Base-by-base conservation (phyloP, 768 basidiomycete species). In the Hygrocybe coccinea region DNA sequence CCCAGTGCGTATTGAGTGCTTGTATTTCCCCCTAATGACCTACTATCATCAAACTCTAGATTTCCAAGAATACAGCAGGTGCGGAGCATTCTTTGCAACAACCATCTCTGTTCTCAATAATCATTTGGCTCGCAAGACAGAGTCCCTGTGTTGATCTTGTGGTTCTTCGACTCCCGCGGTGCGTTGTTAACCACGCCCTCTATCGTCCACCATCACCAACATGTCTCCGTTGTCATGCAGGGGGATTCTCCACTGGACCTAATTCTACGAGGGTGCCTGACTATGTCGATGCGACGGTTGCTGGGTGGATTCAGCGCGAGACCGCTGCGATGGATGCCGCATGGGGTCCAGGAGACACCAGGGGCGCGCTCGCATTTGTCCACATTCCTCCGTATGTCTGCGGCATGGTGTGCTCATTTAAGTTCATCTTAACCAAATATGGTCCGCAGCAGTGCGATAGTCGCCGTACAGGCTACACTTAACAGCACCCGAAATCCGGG, bases 101-200 rank as follows among this genome's bases (percentile, higher is more conserved):
- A n/a, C 22, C 25, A 19, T 36, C n/a, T 52, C 15, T 45, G 49
- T 34, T 14, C 56, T 9, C 46, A 29, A 22, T 38, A 5, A 41
- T 45, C 4, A 36, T 48, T 37, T 47, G 12, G 15, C 35, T 12
- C n/a, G 44, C 58, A 55, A 74, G 81, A 85, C 65, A n/a, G 25
- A 1, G 58, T 65, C 5, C 87, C 87, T 3, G 71, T 68, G 3
- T 71, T 88, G 9, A 67, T 89, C 46, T 66, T 89, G 3, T 90
- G 85, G 87, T 87, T 87, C 70, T 90, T 90, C 60, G 88, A 89
- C 68, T 89, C 88, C 2, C 76, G 86, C 57, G 84, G 84, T 82
- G 65, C 36, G n/a, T 52, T 47, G 35, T n/a, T n/a, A n/a, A n/a
- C n/a, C n/a, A n/a, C n/a, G n/a, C 39, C 48, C n/a, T 25, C 15